Conservation (phyloP, 805 yeast species). For the Metschnikowia picachoensis region DNA sequence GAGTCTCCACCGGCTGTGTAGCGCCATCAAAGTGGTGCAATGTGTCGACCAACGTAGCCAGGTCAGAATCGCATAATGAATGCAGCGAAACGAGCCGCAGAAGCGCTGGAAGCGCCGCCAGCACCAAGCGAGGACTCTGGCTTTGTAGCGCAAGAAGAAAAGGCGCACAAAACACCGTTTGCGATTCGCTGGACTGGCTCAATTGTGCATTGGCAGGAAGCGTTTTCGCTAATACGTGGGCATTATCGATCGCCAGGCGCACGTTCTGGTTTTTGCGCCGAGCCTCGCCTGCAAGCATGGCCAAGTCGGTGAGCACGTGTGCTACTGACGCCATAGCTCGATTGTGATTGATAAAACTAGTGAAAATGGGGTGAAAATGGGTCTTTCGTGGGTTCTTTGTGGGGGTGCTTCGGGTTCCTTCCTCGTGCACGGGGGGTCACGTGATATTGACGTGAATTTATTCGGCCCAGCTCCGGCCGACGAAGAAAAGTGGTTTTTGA, state of each 20-base stretch:
- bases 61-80: slow-evolving; percentile 50
- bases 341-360: not conserved
- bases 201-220: slow-evolving; percentile 1
- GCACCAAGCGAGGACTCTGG: slow-evolving; percentile 67
- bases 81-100: slow-evolving; percentile 54
- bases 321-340: slow-evolving; percentile 14
- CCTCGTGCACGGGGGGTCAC: not conserved
- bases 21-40: slow-evolving; percentile 59
- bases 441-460: too few species aligned
- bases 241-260: slow-evolving; percentile 39
- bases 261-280: slow-evolving; percentile 70
- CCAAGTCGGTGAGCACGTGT: slow-evolving; percentile 46
- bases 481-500: too few species aligned
- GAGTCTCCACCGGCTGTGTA: slow-evolving; percentile 76
- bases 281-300: slow-evolving; percentile 60
- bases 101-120: slow-evolving; percentile 68
- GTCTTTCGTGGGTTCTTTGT: not conserved
- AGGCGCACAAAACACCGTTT: slow-evolving; percentile 44
- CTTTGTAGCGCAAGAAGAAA: slow-evolving; percentile 69
- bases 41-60: slow-evolving; percentile 52
- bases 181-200: slow-evolving; percentile 39
- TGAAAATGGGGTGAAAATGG: not conserved
- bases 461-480: not conserved
- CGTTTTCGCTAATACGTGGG: slow-evolving; percentile 18
- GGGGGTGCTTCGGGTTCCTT: not conserved